Base-by-base conservation (phyloP, 2,329 filamentous ascomycete species). In the Hypoxylon sp. region DNA sequence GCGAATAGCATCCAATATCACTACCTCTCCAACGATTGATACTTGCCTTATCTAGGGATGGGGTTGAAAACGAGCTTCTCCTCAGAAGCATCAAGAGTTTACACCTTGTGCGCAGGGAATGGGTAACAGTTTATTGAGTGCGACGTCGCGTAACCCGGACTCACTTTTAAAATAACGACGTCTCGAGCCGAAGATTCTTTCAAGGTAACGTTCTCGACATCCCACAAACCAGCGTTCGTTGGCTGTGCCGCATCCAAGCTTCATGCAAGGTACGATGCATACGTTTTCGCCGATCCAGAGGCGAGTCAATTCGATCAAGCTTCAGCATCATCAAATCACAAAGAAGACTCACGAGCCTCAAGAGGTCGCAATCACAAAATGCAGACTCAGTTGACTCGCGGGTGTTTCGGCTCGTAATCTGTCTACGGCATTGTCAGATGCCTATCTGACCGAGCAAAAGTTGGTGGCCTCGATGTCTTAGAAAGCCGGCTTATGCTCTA, bases 241-340 rank as follows among this genome's bases (percentile, higher is more conserved):
- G n/a, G 57, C 48, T 60, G 63, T 62, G 65, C 65, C 62, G 53
- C 64, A 61, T 16, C 54, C 54, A 58, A 63, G 63, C 66, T 64
- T 68, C 59, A 70, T 68, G 74, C 74, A 76, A 76, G 74, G 74
- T 76, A 75, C 74, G 67, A 67, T 68, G 73, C 69, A 71, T 71
- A 59, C 60, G 59, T 73, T 69, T 57, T 70, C 61, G 66, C 57
- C 71, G 70, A 74, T 74, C 72, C 63, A 52, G 53, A 63, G 32
- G 69, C 63, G 34, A 70, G 66, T 65, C 68, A 71, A 68, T 66
- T 51, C 65, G 67, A 74, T 70, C 68, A 63, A 68, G 64, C 63
- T 61, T 48, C 67, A 65, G 66, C 66, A 68, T 41, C 58, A 62
- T 70, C 74, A 70, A 75, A 76, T 75, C 73, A 76, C 70, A 74